Evolutionary conservation across 2,329 filamentous ascomycete genomes (phyloP).

Genomic region (Fusarium redolens): DNA sequence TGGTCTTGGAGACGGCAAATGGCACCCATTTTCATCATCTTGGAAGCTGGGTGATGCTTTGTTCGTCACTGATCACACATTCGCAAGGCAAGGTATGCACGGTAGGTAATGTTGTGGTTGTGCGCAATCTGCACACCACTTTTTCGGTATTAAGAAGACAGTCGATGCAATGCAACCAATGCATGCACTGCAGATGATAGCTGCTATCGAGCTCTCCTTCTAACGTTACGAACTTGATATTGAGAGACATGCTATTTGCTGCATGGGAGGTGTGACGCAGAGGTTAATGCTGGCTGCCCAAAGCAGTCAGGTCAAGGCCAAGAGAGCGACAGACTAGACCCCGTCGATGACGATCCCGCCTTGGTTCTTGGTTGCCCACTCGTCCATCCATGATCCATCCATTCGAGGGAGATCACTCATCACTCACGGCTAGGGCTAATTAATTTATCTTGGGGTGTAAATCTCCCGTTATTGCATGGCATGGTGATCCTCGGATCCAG

Average conservation of each 20-base stretch:
- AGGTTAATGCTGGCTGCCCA: neutral
- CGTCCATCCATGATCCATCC: neutral
- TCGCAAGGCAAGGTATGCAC: neutral
- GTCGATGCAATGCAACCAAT: neutral
- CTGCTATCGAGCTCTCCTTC: neutral
- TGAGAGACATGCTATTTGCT: neutral
- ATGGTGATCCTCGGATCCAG: neutral
- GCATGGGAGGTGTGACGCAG: slow-evolving; percentile 3
- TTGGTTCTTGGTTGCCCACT: neutral
- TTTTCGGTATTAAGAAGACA: neutral
- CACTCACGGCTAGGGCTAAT: slow-evolving; percentile 8
- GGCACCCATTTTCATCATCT: too few relatives aligned
- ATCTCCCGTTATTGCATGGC: slow-evolving; percentile 24
- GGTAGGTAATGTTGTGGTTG: neutral
- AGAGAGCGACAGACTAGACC: neutral
- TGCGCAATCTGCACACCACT: neutral
- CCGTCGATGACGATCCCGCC: slow-evolving; percentile 26
- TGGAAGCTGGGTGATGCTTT: neutral
- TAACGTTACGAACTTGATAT: neutral
- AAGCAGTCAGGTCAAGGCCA: neutral
- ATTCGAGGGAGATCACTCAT: slow-evolving; percentile 17
- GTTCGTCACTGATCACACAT: neutral
- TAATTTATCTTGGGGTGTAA: slow-evolving; percentile 5
- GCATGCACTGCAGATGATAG: neutral
- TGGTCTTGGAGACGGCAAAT: too few relatives aligned